phyloP scores from a whole-genome alignment of 2,329 filamentous ascomycete species.

The Colletotrichum costaricense region DNA sequence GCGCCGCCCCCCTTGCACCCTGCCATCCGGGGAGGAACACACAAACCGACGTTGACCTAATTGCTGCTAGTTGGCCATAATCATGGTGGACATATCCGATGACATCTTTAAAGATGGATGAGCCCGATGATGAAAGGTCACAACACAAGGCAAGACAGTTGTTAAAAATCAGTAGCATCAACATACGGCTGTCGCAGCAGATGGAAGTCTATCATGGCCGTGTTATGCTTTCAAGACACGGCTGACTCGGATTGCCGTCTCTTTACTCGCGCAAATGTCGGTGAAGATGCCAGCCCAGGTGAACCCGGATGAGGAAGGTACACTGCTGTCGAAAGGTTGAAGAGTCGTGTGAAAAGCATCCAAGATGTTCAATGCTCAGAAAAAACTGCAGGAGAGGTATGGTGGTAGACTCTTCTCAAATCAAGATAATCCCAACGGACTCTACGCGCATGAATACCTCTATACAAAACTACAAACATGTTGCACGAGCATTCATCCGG shows the following conservation, averaged over 20 bases:
- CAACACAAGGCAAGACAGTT: neutral
- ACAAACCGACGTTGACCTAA: constrained; percentile 19
- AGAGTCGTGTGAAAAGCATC: neutral
- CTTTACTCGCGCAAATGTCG: constrained; percentile 25
- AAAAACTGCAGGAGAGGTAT: neutral
- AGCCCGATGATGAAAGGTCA: neutral
- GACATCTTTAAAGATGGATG: neutral
- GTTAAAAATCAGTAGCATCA: neutral
- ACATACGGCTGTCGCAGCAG: neutral
- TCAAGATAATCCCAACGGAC: neutral
- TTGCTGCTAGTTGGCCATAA: neutral
- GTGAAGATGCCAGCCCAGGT: constrained; percentile 5
- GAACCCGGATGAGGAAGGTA: neutral
- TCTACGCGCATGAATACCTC: neutral
- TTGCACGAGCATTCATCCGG: neutral
- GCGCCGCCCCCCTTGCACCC: neutral
- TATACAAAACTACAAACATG: neutral
- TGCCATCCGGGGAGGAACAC: constrained; percentile 15
- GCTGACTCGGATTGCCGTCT: constrained; percentile 22
- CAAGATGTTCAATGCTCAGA: neutral
- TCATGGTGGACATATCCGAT: neutral
- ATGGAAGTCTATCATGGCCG: neutral
- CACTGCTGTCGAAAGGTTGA: neutral
- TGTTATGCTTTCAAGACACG: constrained; percentile 8
- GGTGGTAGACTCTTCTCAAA: neutral